Base-by-base conservation (phyloP, 2,329 filamentous ascomycete genomes). In the Diplodia corticola region DNA sequence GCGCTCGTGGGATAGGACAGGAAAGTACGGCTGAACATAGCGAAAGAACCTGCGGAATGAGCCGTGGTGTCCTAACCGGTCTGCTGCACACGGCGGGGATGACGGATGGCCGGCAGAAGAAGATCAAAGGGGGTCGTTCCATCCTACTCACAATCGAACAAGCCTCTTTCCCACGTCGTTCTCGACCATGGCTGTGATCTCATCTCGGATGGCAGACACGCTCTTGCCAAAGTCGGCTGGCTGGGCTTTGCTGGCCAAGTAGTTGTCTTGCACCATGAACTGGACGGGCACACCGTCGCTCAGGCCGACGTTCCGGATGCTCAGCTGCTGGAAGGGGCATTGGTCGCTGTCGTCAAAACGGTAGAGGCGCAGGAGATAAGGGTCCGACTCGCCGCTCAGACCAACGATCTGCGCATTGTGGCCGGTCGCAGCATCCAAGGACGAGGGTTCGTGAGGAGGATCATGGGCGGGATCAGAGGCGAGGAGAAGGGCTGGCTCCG, bases 11-110 rank as follows among this genome's bases (percentile, higher is more conserved):
- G 74, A 77, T 13, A 81, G 66, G 13, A 81, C 75, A 4, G 80
- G 80, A 68, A 81, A 81, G 69, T 80, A 81, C 15, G 80, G 80
- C 55, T 81, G 77, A 60, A 81, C 77, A 69, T 80, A 81, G 69
- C 74, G 75, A 67, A 78, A 77, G 71, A 80, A 77, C 35, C 68
- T 69, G 59, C 5, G 48, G 33, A 57, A 57, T 57, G 54, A 57
- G 54, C 54, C 15, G 24, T 57, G 35, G 54, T 20, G 20, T 57
- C 35, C 54, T 20, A 12, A 26, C 6, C 3, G 10, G 4, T 24
- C 40, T 13, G 20, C n/a, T 35, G 17, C 50, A 26, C 33, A 10
- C 17, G 4, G n/a, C n/a, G n/a, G n/a, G n/a, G n/a, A n/a, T n/a
- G n/a, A n/a, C n/a, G n/a, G n/a, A n/a, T n/a, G n/a, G 28, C 17